phyloP scores from a whole-genome alignment of 345 rosid genomes.

The Eucalyptus polybractea region DNA sequence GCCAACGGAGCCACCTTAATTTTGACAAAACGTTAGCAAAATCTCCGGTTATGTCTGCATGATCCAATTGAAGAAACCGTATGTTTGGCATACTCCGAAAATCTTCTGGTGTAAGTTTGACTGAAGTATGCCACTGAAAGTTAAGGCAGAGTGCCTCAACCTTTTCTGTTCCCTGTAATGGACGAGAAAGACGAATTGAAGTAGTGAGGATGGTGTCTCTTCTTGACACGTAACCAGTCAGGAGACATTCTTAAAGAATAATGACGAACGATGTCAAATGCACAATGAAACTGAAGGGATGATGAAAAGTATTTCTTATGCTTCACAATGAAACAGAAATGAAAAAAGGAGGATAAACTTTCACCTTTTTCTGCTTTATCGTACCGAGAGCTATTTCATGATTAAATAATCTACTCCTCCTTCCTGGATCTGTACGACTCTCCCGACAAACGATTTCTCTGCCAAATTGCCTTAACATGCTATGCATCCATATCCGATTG shows the following conservation, averaged over 20 bases:
- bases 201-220: neutral
- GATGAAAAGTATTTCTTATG: neutral
- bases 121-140: neutral
- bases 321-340: neutral
- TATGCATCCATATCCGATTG: neutral
- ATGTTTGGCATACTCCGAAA: neutral
- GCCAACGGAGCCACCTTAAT: neutral
- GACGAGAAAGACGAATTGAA: neutral
- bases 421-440: neutral
- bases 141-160: neutral
- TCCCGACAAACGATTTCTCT: neutral
- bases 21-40: neutral
- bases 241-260: neutral
- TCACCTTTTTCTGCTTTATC: neutral
- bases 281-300: neutral
- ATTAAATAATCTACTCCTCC: neutral
- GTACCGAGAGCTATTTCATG: neutral
- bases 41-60: neutral
- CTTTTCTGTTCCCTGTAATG: neutral
- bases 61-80: neutral
- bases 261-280: neutral
- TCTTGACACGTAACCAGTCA: neutral
- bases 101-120: neutral
- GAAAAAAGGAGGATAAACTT: neutral
- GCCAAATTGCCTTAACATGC: neutral